Evolutionary conservation across 176 grass and related monocot genomes (phyloP), one percentile per base, ranked within the genome.

Genomic region (Sorghum bicolor): DNA sequence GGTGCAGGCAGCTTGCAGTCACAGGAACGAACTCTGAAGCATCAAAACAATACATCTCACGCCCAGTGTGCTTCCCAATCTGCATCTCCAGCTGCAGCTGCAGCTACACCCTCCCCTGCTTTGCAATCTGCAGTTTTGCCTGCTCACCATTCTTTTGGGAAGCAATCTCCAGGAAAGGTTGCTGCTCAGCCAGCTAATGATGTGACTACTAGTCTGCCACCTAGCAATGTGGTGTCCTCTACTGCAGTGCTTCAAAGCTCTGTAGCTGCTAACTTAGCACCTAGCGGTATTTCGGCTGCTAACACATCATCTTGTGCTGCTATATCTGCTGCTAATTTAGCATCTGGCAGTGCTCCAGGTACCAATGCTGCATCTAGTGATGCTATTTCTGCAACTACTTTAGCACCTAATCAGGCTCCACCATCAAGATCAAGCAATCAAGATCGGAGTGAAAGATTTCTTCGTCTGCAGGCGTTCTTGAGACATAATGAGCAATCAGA

Each of bases 401-500:
- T 33, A 29, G 31, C 75, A 68, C 7, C 22, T 70, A 72, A 68
- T 29, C 64, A 2, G 2, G 11, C 63, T 62, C 76, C 70, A 67
- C 30, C 36, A n/a, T 39, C 62, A 80, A 87, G 22, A 72, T 76
- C 87, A 30, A 85, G 77, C 44, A 91, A 68, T 89, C 82, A 87
- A 84, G 76, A 95, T 83, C 84, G 91, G 77, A 90, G 85, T 82
- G 86, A 94, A 32, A 92, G 93, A 57, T 99, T 92, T 88, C 72
- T 86, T 83, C 80, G 60, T 57, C 71, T 99, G 58, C 96, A 99
- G 70, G 65, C 65, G 26, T 99, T 94, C 85, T 83, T 96, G 88
- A 94, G 83, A 64, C 87, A 55, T 65, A 90, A 90, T 14, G 91
- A 99, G 58, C 91, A 99, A 66, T 96, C 96, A 47, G 83, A 82